phyloP scores from a whole-genome alignment of 345 rosid species.

The Aethionema arabicum region DNA sequence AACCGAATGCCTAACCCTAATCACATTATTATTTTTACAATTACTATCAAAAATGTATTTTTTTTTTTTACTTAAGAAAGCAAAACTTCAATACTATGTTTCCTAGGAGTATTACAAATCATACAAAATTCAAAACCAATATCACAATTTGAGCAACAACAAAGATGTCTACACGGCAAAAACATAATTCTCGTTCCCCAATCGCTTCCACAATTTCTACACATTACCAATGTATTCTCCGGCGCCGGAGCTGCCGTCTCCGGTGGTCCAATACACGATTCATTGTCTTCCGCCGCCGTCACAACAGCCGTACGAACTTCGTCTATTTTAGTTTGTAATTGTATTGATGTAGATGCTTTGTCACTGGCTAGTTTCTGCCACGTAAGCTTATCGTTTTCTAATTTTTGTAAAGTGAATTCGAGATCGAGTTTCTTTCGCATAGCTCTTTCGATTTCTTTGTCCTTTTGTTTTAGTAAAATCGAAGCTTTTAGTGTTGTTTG shows the following conservation, averaged over 20 bases:
- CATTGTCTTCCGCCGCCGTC: constrained; percentile 39
- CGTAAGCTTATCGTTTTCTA: constrained; percentile 46
- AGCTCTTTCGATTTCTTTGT: constrained; percentile 52
- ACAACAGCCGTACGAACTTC: constrained; percentile 36
- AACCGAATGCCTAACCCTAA: too few relatives aligned
- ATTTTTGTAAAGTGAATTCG: constrained; percentile 41
- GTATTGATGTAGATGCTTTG: constrained; percentile 44
- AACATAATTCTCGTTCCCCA: constrained; percentile 52
- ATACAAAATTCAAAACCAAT: constrained; percentile 57
- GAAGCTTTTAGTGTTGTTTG: constrained; percentile 39
- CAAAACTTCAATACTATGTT: constrained; percentile 60
- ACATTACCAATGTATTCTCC: constrained; percentile 25
- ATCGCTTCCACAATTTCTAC: constrained; percentile 48
- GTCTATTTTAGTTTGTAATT: constrained; percentile 46
- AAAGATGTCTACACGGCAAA: constrained; percentile 79
- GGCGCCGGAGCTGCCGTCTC: not conserved
- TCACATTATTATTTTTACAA: too few relatives aligned
- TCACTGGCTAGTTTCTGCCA: constrained; percentile 54
- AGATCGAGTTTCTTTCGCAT: constrained; percentile 42
- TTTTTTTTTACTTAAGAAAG: constrained; percentile 3
- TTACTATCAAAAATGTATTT: too few relatives aligned
- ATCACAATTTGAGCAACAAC: constrained; percentile 57
- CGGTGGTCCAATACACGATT: constrained; percentile 44
- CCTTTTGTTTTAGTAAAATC: constrained; percentile 43
- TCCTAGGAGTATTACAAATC: constrained; percentile 53